These are phyloP conservation scores for Puccinellia tenuiflora DNA, from an alignment of 176 grass and related monocot genomes.

Conservation along the genomic window DNA sequence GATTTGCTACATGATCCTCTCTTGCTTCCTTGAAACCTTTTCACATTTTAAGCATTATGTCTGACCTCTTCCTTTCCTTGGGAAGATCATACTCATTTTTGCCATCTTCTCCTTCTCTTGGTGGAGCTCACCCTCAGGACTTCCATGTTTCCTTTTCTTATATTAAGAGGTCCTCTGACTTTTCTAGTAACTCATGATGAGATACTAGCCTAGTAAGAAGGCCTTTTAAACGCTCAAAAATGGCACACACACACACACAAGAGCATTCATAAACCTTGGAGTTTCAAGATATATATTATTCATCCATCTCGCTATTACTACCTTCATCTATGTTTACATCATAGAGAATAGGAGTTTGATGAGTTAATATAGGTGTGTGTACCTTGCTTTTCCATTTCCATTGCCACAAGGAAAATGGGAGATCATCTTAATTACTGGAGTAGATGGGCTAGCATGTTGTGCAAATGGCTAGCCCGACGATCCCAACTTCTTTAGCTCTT, in stretches of 20 bases:
- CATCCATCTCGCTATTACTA: not conserved
- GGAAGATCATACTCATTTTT: not conserved
- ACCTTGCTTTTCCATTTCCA: not conserved
- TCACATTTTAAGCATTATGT: not conserved
- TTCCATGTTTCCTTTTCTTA: not conserved
- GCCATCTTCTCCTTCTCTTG: not conserved
- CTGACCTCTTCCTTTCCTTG: not conserved
- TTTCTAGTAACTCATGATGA: not conserved
- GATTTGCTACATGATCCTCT: not conserved
- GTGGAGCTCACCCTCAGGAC: not conserved
- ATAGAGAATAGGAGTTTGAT: not conserved
- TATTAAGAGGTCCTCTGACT: not conserved
- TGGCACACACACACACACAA: not conserved
- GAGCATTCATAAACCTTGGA: not conserved
- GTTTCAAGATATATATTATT: not conserved
- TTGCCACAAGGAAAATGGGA: not conserved
- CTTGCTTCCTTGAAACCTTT: not conserved
- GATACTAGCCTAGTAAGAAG: not conserved
- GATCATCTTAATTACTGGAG: not conserved
- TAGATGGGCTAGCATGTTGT: not conserved
- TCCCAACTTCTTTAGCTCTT: not conserved
- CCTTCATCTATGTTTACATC: not conserved
- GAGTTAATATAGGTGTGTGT: not conserved
- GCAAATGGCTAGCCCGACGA: not conserved
- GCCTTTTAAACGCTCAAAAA: not conserved